A percentile compares a stretch with the other conserved stretches of the same genome.
Conservation (phyloP, 2,329 filamentous ascomycete species). For the Neofusicoccum sp. region DNA sequence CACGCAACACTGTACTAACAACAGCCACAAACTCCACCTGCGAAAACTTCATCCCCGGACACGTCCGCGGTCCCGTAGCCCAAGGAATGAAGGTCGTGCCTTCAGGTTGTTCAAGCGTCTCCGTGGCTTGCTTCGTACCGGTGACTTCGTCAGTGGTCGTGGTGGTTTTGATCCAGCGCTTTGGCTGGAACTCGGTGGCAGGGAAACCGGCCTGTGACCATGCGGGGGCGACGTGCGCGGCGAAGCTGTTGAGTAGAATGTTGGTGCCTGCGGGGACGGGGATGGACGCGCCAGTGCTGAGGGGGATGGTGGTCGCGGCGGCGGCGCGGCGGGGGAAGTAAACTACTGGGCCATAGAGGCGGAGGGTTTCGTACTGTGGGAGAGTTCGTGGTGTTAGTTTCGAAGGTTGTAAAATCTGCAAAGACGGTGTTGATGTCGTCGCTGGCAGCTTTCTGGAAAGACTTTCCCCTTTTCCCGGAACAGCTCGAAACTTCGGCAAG, state of each 20-base stretch:
- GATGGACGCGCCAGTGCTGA: constrained; percentile 24
- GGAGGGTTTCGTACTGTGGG: constrained; percentile 44
- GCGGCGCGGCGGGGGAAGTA: constrained; percentile 36
- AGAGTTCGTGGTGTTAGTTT: too few relatives aligned
- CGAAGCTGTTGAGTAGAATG: constrained; percentile 37
- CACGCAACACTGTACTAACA: constrained; percentile 25
- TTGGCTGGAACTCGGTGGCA: constrained; percentile 38
- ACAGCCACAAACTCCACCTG: constrained; percentile 56
- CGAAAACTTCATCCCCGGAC: constrained; percentile 55
- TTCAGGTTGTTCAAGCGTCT: constrained; percentile 32
- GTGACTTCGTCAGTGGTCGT: too few relatives aligned
- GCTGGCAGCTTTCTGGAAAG: too few relatives aligned
- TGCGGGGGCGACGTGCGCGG: constrained; percentile 25
- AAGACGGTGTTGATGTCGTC: too few relatives aligned
- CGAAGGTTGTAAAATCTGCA: too few relatives aligned
- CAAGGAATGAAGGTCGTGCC: constrained; percentile 45
- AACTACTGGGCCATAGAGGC: constrained; percentile 41
- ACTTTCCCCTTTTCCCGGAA: too few relatives aligned
- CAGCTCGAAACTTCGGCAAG: too few relatives aligned
- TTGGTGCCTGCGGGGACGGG: constrained; percentile 33
- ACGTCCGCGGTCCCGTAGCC: constrained; percentile 50
- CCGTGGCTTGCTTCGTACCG: too few relatives aligned
- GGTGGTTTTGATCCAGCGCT: constrained; percentile 39
- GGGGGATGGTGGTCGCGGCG: constrained; percentile 12
- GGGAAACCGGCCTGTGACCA: constrained; percentile 32